A percentile compares a stretch with the other conserved stretches of the same genome.
These are phyloP conservation scores for Tetrahymena elliotti DNA, from an alignment of 73 alveolate species.

Conservation along the genomic window DNA sequence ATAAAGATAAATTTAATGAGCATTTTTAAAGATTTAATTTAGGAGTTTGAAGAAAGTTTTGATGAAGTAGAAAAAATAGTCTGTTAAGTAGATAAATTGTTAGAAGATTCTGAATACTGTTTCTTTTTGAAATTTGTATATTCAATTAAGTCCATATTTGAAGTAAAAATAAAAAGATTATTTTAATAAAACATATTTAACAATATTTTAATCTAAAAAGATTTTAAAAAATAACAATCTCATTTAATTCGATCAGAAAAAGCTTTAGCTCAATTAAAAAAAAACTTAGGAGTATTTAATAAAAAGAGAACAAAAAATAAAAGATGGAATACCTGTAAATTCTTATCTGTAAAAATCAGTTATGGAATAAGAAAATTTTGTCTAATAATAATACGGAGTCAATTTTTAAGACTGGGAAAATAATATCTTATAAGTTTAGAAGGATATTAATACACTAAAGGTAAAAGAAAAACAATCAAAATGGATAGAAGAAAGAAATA, in stretches of 20 bases:
- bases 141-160: neutral
- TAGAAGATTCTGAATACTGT: neutral
- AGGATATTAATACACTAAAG: neutral
- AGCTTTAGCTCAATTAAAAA: neutral
- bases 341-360: neutral
- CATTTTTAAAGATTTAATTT: neutral
- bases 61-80: neutral
- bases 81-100: neutral
- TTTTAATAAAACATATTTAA: neutral
- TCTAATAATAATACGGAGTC: neutral
- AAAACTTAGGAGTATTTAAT: neutral
- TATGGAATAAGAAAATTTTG: neutral
- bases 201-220: neutral
- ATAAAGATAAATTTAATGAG: neutral
- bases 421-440: neutral
- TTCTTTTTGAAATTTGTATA: neutral
- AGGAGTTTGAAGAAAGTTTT: neutral
- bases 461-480: neutral
- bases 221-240: neutral
- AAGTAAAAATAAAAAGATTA: neutral
- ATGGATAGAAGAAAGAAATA: neutral
- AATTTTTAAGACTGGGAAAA: neutral
- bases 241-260: neutral
- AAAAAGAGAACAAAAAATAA: neutral
- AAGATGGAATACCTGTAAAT: neutral